Evolutionary conservation across 345 rosid species (phyloP).

Genomic region (Stellera chamaejasme): DNA sequence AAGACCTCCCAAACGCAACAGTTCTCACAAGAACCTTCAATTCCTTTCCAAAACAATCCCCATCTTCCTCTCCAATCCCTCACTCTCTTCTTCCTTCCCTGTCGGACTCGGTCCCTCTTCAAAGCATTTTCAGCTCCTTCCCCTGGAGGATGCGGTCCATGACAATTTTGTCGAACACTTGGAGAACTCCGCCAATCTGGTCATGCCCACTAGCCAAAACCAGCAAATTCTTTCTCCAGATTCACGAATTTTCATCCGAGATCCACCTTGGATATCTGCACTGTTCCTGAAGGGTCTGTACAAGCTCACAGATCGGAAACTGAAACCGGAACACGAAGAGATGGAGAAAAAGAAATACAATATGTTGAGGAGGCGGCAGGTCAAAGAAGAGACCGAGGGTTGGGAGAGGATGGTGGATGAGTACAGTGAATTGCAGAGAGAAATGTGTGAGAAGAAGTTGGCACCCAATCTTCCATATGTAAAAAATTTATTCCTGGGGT

Average conservation of each 20-base stretch:
- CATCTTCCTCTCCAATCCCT: slow-evolving; percentile 16
- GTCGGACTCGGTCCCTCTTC: slow-evolving; percentile 21
- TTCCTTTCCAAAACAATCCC: slow-evolving; percentile 17
- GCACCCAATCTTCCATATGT: slow-evolving; percentile 84
- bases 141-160: slow-evolving; percentile 16
- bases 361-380: slow-evolving; percentile 62
- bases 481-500: slow-evolving; percentile 74
- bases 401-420: slow-evolving; percentile 83
- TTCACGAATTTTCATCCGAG: slow-evolving; percentile 39
- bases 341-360: slow-evolving; percentile 55
- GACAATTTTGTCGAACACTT: slow-evolving; percentile 35
- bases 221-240: slow-evolving; percentile 17
- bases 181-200: slow-evolving; percentile 17
- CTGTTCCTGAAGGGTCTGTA: slow-evolving; percentile 50
- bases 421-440: slow-evolving; percentile 60
- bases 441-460: slow-evolving; percentile 68
- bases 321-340: slow-evolving; percentile 43
- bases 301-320: slow-evolving; percentile 29
- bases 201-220: slow-evolving; percentile 17
- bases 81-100: slow-evolving; percentile 33
- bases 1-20: slow-evolving; percentile 22
- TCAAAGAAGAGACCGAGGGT: slow-evolving; percentile 86
- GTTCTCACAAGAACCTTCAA: slow-evolving; percentile 35
- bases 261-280: slow-evolving; percentile 85
- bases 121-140: slow-evolving; percentile 23